Base-by-base conservation (phyloP, 2,329 filamentous ascomycete species). In the Alternaria ethzedia region DNA sequence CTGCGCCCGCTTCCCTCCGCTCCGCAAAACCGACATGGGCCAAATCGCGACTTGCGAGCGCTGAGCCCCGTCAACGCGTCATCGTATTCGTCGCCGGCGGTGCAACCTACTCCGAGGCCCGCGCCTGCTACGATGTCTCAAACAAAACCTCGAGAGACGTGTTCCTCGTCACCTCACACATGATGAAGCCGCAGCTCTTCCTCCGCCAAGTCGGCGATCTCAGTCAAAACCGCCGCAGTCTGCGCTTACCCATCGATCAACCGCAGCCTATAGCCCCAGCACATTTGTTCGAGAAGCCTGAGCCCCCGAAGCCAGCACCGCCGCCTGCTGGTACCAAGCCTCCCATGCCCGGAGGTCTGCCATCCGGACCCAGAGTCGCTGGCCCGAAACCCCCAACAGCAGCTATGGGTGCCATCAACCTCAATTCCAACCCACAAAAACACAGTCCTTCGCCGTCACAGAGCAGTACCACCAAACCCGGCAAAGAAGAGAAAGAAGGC, bases 11-110 rank as follows among this genome's bases (percentile, higher is more conserved):
- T 12, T 98, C 95, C 13, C 86, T 99, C 23, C 91, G 96, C 61
- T 92, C 93, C 10, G 94, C 94, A 15, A 96, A 97, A 74, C 96
- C 95, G 2, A 97, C 94, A 45, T 99, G 96, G 96, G 96, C 96
- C 2, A 92, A 93, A 57, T 90, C 92, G 10, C 90, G 93, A 46
- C 86, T 91, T 49, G 87, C 89, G 26, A 89, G 84, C 63, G 88
- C 85, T 64, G 95, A 98, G 77, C 96, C 94, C 68, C 89, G 91
- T 57, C 96, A 99, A 78, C 89, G 96, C 56, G 87, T 98, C 57
- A 92, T 99, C 63, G 90, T 98, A 15, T 98, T 97, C 78, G 91
- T 98, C 86, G 96, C 95, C 2, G 96, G 96, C 51, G 96, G 96
- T 47, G 96, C 96, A 20, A 98, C 96, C 0, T 97, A 95, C 78